These are phyloP conservation scores for Pyrus bretschneideri DNA, from an alignment of 306 rosid genomes.

Conservation along the genomic window DNA sequence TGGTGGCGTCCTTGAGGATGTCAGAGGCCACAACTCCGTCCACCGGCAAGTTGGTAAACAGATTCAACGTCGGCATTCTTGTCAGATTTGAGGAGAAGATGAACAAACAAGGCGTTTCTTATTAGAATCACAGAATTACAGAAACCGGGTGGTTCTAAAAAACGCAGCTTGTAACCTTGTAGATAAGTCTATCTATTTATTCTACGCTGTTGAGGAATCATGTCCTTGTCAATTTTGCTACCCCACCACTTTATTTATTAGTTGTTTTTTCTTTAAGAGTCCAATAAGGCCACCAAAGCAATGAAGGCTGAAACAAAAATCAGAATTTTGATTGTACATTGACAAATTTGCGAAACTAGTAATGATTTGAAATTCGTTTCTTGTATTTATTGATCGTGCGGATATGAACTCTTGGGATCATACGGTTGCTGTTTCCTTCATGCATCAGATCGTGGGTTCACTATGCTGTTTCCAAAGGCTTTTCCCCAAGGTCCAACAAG, in stretches of 20 bases:
- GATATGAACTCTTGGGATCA: background rate
- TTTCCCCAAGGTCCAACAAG: background rate
- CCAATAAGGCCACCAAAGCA: too few species aligned
- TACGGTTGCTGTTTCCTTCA: too few species aligned
- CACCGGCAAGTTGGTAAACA: constrained; percentile 81
- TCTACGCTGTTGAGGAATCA: background rate
- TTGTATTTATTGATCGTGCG: background rate
- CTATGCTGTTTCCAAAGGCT: background rate
- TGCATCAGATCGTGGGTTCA: too few species aligned
- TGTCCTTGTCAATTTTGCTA: too few species aligned
- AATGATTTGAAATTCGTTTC: background rate
- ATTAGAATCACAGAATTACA: background rate
- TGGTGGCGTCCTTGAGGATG: constrained; percentile 91
- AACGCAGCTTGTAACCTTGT: background rate
- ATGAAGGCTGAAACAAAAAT: too few species aligned
- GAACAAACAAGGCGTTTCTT: background rate
- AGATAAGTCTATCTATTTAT: background rate
- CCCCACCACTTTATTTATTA: too few species aligned
- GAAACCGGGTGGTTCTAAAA: constrained; percentile 5
- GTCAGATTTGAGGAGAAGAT: background rate
- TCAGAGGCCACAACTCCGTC: constrained; percentile 77
- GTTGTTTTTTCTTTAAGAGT: too few species aligned
- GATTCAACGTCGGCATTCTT: constrained; percentile 75
- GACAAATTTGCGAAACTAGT: background rate
- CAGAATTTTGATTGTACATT: background rate